Evolutionary conservation across 1,284 basidiomycete species (phyloP), one percentile per base, ranked within the genome.

Genomic region (Fistulina hepatica): DNA sequence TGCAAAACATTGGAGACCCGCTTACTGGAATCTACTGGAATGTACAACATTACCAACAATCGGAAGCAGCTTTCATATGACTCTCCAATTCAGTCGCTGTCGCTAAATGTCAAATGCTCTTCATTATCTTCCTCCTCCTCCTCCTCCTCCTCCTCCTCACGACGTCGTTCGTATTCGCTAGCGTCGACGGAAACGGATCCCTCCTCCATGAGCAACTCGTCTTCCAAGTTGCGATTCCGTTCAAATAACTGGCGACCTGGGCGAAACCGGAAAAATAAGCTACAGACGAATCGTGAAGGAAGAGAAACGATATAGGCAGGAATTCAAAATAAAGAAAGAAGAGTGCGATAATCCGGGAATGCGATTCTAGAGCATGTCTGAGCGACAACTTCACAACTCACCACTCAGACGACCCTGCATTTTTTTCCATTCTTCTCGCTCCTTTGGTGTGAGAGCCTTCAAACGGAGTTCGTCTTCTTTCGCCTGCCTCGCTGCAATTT

Each of bases 181-280:
- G 86, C 58, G 55, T 94, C 91, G 36, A 94, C 85, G 21, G 85
- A 89, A 25, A 81, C 73, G 0, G 73, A 73, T 21, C 77, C 91
- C 54, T 94, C 91, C 56, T 93, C 84, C 51, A 81, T 60, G 27
- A 89, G 64, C 16, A 60, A 70, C 41, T 86, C 83, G 43, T 94
- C 91, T 59, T 60, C 84, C 38, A 90, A 65, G 48, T 74, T 73
- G 44, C 67, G 73, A 55, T 88, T 76, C 38, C 74, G 74, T 58
- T 93, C 88, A 57, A 94, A 95, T 40, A 94, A 60, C 61, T 93
- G 88, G 17, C 88, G 78, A 21, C 90, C 90, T 92, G 45, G 15
- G n/a, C n/a, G n/a, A n/a, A n/a, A n/a, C n/a, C n/a, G n/a, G n/a
- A n/a, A n/a, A 25, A 31, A 40, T 22, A 28, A 46, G 40, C 39